Evolutionary conservation across 371 early-diverging fungal species (phyloP).

Genomic region (Rhizopus sp.): DNA sequence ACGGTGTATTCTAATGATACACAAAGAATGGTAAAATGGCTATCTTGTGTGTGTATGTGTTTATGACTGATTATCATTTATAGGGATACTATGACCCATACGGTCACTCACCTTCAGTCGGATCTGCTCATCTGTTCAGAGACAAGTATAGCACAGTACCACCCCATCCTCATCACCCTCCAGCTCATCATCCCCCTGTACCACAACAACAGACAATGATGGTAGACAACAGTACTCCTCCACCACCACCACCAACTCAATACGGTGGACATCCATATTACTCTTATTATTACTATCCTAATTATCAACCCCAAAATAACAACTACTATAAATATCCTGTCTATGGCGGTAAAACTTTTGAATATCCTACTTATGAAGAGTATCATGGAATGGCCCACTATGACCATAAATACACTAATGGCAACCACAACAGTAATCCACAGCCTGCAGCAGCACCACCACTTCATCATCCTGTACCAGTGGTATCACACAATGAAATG

Average conservation of each 20-base stretch:
- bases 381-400: neutral
- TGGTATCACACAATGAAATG: neutral
- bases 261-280: conserved; percentile 3
- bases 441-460: neutral
- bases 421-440: neutral
- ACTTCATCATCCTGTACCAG: neutral
- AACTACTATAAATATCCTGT: conserved; percentile 4
- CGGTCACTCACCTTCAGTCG: conserved; percentile 16
- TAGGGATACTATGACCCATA: conserved; percentile 28
- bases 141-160: conserved; percentile 14
- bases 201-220: conserved; percentile 1
- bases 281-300: conserved; percentile 1
- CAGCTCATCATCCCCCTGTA: neutral
- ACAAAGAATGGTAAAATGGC: conserved; percentile 40
- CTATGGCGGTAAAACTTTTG: conserved; percentile 1
- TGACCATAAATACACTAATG: neutral
- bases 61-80: neutral
- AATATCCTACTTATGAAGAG: conserved; percentile 5
- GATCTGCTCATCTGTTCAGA: conserved; percentile 10
- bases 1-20: conserved; percentile 36
- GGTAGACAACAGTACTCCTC: neutral
- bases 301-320: neutral
- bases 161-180: conserved; percentile 6
- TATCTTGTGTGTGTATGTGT: no score
- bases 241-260: neutral